These are phyloP conservation scores for Candolleomyces aberdarensis DNA, from an alignment of 768 basidiomycete genomes.

Conservation along the genomic window DNA sequence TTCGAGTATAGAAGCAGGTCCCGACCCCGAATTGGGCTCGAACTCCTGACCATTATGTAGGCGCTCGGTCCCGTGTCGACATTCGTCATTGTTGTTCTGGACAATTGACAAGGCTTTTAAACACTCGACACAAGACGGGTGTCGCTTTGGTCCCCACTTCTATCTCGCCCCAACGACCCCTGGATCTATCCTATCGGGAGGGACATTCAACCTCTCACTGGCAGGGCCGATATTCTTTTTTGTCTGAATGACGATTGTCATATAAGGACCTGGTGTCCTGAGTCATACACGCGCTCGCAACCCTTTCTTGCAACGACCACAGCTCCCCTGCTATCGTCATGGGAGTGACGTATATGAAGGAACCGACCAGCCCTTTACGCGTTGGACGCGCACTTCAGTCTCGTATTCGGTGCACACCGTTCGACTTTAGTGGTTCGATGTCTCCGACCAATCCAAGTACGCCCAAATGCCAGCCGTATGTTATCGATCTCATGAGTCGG, in stretches of 20 bases:
- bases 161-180: background rate
- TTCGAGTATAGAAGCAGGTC: background rate
- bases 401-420: background rate
- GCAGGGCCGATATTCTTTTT: too few relatives aligned
- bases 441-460: background rate
- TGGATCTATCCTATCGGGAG: background rate
- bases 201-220: background rate
- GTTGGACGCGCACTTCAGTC: background rate
- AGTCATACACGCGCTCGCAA: background rate
- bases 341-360: background rate
- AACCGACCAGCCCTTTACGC: background rate
- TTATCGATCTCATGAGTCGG: background rate
- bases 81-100: background rate
- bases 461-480: background rate
- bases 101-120: constrained; percentile 9
- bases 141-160: background rate
- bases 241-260: constrained; percentile 1
- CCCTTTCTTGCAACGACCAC: background rate
- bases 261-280: constrained; percentile 4
- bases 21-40: background rate
- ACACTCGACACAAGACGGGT: background rate
- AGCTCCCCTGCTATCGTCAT: background rate
- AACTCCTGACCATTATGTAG: background rate
- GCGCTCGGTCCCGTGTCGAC: background rate
- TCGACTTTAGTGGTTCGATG: background rate